phyloP scores from a whole-genome alignment of 768 basidiomycete genomes.

The Tricholoma sp. region DNA sequence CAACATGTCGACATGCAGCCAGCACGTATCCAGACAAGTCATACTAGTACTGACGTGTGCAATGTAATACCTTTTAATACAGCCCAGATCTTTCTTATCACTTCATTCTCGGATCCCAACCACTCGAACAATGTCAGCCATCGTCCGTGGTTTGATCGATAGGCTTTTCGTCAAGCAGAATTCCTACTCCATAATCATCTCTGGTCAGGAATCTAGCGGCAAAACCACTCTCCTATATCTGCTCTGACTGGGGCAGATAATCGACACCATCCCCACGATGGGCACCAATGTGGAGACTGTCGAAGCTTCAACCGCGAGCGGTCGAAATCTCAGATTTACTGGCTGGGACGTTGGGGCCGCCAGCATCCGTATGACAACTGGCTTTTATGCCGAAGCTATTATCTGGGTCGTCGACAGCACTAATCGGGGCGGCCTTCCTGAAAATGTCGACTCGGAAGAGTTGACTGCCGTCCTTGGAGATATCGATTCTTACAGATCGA shows the following conservation, averaged over 20 bases:
- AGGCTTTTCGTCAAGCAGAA: slow-evolving; percentile 20
- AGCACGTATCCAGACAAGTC: not conserved
- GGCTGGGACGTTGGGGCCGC: slow-evolving; percentile 63
- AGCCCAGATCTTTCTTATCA: not conserved
- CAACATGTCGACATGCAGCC: not conserved
- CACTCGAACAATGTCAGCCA: not conserved
- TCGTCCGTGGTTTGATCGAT: slow-evolving; percentile 21
- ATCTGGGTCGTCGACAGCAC: slow-evolving; percentile 64
- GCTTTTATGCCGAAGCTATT: slow-evolving; percentile 40
- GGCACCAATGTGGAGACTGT: slow-evolving; percentile 62
- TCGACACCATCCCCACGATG: slow-evolving; percentile 34
- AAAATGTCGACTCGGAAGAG: slow-evolving; percentile 49
- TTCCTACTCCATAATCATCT: slow-evolving; percentile 19
- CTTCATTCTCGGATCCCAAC: not conserved
- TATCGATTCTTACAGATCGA: slow-evolving; percentile 5
- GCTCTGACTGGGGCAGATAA: slow-evolving; percentile 33
- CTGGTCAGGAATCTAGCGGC: slow-evolving; percentile 36
- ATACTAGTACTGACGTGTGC: not conserved
- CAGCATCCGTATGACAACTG: slow-evolving; percentile 40
- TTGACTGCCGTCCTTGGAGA: slow-evolving; percentile 35
- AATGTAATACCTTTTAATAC: not conserved
- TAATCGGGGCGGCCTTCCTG: slow-evolving; percentile 42
- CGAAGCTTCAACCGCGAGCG: slow-evolving; percentile 14
- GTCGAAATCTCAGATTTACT: slow-evolving; percentile 40
- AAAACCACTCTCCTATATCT: slow-evolving; percentile 46